These are phyloP conservation scores for Tulasnella sp. DNA, from an alignment of 768 basidiomycete species.

Conservation along the genomic window DNA sequence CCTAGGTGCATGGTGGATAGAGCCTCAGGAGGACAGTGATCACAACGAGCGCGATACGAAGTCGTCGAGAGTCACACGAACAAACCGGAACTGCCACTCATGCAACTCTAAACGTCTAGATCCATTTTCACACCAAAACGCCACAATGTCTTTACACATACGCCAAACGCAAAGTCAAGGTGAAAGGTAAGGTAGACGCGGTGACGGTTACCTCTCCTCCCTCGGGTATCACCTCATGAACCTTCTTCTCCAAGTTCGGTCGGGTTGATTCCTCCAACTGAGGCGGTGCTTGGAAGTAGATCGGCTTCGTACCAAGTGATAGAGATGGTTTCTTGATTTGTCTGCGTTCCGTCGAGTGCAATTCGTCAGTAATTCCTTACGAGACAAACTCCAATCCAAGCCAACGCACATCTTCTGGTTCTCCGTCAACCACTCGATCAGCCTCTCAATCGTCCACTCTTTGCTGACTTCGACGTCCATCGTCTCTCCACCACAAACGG, in stretches of 20 bases:
- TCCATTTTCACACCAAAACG: background rate
- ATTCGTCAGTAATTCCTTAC: background rate
- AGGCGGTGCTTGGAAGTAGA: constrained; percentile 94
- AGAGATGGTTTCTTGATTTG: constrained; percentile 97
- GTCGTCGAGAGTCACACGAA: background rate
- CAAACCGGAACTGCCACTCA: background rate
- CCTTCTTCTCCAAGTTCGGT: constrained; percentile 86
- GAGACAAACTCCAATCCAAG: background rate
- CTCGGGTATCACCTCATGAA: constrained; percentile 75
- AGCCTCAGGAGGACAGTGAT: background rate
- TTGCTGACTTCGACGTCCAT: constrained; percentile 70
- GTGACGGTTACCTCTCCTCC: constrained; percentile 87
- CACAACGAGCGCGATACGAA: no score
- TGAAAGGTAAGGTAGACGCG: constrained; percentile 87
- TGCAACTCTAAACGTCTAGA: background rate
- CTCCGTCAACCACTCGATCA: constrained; percentile 87
- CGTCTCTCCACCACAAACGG: constrained; percentile 93
- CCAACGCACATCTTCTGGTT: constrained; percentile 83
- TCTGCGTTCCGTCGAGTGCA: constrained; percentile 48
- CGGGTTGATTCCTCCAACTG: constrained; percentile 87
- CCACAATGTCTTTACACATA: constrained; percentile 34
- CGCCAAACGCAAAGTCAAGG: constrained; percentile 51
- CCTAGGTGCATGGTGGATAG: background rate
- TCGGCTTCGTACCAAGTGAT: constrained; percentile 70
- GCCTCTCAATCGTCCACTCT: constrained; percentile 77